These are phyloP conservation scores for Aspergillus proliferans DNA, from an alignment of 2,329 filamentous ascomycete species.

Conservation along the genomic window DNA sequence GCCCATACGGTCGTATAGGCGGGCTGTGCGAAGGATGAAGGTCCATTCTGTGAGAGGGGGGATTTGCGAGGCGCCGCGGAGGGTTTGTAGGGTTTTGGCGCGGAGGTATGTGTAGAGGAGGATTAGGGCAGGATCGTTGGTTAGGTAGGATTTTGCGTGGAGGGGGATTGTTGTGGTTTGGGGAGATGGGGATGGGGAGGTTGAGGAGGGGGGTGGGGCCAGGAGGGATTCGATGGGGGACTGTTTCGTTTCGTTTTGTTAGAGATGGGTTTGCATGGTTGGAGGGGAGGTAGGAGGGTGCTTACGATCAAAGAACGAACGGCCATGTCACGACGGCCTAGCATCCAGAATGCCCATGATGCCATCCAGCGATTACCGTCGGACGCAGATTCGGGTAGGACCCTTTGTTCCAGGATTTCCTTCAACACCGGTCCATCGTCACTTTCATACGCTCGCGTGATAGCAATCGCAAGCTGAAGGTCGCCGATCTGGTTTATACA, in stretches of 20 bases:
- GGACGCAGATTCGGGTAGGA: slow-evolving; percentile 68
- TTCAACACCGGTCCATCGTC: slow-evolving; percentile 69
- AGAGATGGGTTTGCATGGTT: neutral
- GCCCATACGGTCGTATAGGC: slow-evolving; percentile 83
- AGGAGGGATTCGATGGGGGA: slow-evolving; percentile 72
- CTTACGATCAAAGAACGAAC: slow-evolving; percentile 75
- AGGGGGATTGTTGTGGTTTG: slow-evolving; percentile 53
- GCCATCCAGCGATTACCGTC: slow-evolving; percentile 90
- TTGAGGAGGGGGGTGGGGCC: slow-evolving; percentile 21
- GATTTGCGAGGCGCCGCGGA: slow-evolving; percentile 77
- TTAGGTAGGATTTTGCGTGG: slow-evolving; percentile 71
- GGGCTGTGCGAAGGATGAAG: slow-evolving; percentile 79
- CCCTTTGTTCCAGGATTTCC: slow-evolving; percentile 69
- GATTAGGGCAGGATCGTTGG: slow-evolving; percentile 84
- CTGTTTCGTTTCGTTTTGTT: slow-evolving; percentile 33
- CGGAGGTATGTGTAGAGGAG: slow-evolving; percentile 82
- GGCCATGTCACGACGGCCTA: slow-evolving; percentile 73
- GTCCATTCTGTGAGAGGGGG: slow-evolving; percentile 76
- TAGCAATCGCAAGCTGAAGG: slow-evolving; percentile 79
- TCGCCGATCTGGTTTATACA: slow-evolving; percentile 84
- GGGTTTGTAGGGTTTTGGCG: slow-evolving; percentile 72
- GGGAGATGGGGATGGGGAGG: too few species aligned
- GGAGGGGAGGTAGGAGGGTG: slow-evolving; percentile 1
- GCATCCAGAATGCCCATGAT: slow-evolving; percentile 93
- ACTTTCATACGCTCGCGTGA: slow-evolving; percentile 81